These are phyloP conservation scores for Annona squamosa DNA, from an alignment of 164 flowering plant genomes.

Conservation along the genomic window DNA sequence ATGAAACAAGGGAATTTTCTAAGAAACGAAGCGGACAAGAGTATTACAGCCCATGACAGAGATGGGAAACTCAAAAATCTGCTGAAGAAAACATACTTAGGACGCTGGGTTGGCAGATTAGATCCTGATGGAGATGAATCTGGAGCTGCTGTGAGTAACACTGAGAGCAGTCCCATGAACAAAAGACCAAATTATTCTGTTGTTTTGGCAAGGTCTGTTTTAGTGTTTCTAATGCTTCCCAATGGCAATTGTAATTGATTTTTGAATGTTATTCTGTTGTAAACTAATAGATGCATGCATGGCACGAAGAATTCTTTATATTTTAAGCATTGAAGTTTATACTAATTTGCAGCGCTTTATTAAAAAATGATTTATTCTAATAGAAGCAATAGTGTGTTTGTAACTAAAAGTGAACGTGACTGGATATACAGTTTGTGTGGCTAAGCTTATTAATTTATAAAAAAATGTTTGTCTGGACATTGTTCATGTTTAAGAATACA, in stretches of 20 bases:
- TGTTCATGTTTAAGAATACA: no score
- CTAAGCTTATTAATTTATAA: no score
- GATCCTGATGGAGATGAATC: constrained; percentile 36
- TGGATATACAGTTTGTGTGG: no score
- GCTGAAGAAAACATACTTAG: constrained; percentile 64
- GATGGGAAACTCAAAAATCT: constrained; percentile 65
- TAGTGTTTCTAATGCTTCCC: neutral
- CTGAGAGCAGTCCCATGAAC: constrained; percentile 24
- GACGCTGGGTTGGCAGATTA: constrained; percentile 47
- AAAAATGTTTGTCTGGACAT: no score
- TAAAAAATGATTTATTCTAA: no score
- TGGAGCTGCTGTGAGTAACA: constrained; percentile 17
- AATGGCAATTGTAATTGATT: neutral
- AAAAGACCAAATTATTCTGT: constrained; percentile 32
- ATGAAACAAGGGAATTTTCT: constrained; percentile 26
- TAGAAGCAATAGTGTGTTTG: no score
- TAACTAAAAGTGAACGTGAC: no score
- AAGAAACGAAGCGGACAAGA: constrained; percentile 29
- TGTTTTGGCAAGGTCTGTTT: constrained; percentile 71
- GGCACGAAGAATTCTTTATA: no score
- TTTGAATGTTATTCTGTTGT: no score
- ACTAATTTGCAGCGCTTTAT: no score
- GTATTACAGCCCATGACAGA: constrained; percentile 30
- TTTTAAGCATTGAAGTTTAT: no score
- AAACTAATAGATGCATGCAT: no score